Evolutionary conservation across 1,139 yeast genomes (phyloP).

Genomic region (Zygosaccharomyces pseudobailii): DNA sequence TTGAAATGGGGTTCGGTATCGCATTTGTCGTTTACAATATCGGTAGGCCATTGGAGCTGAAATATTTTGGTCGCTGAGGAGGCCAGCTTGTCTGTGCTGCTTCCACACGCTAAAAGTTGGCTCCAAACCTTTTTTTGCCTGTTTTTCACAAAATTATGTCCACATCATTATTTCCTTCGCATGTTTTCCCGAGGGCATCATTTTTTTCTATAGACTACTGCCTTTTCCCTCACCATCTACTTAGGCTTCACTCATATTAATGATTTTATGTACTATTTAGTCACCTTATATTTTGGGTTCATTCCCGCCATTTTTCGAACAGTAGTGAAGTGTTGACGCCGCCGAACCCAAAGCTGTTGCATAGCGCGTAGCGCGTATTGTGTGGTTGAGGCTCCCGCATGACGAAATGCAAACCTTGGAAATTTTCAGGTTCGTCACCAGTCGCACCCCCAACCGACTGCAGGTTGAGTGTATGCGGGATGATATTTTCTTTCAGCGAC

Average conservation of each 20-base stretch:
- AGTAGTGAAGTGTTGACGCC: slow-evolving; percentile 82
- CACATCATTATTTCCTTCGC: neutral
- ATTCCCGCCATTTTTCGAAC: slow-evolving; percentile 38
- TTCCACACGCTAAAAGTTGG: no score
- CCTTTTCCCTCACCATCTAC: neutral
- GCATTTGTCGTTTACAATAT: slow-evolving; percentile 58
- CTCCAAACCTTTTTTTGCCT: neutral
- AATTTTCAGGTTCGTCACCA: slow-evolving; percentile 40
- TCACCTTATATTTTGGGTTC: neutral
- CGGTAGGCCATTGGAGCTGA: slow-evolving; percentile 64
- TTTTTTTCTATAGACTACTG: neutral
- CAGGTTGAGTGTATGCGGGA: slow-evolving; percentile 83
- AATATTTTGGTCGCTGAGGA: slow-evolving; percentile 47
- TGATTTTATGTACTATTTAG: slow-evolving; percentile 1
- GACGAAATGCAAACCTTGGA: slow-evolving; percentile 55
- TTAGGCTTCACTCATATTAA: neutral
- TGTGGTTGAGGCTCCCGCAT: slow-evolving; percentile 39
- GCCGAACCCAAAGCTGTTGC: slow-evolving; percentile 96
- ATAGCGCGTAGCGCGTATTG: slow-evolving; percentile 55
- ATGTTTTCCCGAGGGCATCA: neutral
- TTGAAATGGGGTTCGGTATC: slow-evolving; percentile 68
- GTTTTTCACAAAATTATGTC: no score
- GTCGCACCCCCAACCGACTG: slow-evolving; percentile 45
- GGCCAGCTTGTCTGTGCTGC: no score
- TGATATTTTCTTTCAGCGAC: slow-evolving; percentile 50